Percentiles rank a stretch among this genome's conserved stretches.
These are phyloP conservation scores for Saturnispora silvae DNA, from an alignment of 805 yeast species.

Conservation along the genomic window DNA sequence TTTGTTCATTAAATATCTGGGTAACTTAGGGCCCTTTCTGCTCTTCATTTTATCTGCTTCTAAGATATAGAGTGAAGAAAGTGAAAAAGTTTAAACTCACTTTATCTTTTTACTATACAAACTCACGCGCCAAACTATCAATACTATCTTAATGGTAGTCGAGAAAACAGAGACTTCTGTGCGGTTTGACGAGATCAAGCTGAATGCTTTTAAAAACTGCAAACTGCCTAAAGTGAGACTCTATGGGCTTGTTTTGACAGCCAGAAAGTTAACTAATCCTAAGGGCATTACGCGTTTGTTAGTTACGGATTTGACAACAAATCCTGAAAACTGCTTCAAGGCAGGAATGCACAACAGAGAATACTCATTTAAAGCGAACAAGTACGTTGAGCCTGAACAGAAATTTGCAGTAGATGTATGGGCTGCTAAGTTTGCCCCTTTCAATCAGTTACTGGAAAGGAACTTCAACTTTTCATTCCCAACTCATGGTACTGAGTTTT, in stretches of 20 bases:
- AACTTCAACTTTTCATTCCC: neutral
- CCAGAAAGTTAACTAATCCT: neutral
- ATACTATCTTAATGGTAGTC: no score
- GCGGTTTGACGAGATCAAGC: constrained; percentile 1
- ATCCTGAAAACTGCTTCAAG: constrained; percentile 2
- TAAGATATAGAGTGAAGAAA: neutral
- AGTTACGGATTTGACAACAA: constrained; percentile 3
- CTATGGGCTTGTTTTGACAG: constrained; percentile 3
- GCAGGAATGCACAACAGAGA: neutral
- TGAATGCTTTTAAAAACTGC: neutral
- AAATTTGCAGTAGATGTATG: constrained; percentile 6
- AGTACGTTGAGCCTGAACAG: constrained; percentile 1
- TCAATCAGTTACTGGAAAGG: neutral
- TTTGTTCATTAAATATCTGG: constrained; percentile 11
- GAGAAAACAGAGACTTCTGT: constrained; percentile 4
- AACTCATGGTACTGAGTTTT: neutral
- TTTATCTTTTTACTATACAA: no score
- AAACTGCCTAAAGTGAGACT: constrained; percentile 1
- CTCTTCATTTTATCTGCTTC: neutral
- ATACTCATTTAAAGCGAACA: constrained; percentile 1
- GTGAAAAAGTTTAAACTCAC: neutral
- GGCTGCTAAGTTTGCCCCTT: neutral
- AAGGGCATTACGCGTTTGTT: constrained; percentile 1
- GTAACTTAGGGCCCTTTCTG: constrained; percentile 11
- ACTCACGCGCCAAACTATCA: no score